Evolutionary conservation across 345 rosid genomes (phyloP).

Genomic region (Camelina laxa): DNA sequence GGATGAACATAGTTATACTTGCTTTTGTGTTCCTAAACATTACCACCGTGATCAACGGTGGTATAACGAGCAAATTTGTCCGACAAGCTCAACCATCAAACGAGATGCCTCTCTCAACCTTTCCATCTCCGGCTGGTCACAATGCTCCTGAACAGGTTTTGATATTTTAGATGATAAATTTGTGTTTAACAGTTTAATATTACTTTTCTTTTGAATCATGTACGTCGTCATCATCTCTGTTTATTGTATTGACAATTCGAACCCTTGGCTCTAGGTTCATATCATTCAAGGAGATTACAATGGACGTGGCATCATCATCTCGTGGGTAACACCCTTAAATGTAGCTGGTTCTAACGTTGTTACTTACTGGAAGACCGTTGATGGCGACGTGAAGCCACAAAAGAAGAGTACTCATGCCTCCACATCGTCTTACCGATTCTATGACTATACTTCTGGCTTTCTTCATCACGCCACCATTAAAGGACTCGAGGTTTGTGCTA

Average conservation of each 20-base stretch:
- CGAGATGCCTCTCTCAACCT: slow-evolving; percentile 41
- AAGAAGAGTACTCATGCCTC: slow-evolving; percentile 40
- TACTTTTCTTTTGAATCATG: too few species aligned
- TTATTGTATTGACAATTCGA: too few species aligned
- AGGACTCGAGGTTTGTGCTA: slow-evolving; percentile 48
- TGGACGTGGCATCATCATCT: slow-evolving; percentile 51
- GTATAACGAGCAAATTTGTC: slow-evolving; percentile 29
- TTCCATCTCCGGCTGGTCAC: slow-evolving; percentile 27
- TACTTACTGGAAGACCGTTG: slow-evolving; percentile 42
- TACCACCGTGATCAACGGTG: slow-evolving; percentile 4
- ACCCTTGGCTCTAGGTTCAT: slow-evolving; percentile 47
- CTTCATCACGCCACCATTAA: slow-evolving; percentile 55
- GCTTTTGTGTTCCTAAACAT: slow-evolving; percentile 3
- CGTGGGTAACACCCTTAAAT: slow-evolving; percentile 52
- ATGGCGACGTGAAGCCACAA: not conserved
- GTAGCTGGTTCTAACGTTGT: slow-evolving; percentile 41
- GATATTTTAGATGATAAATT: not conserved
- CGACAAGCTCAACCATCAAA: slow-evolving; percentile 31
- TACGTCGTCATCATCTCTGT: too few species aligned
- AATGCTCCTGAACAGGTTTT: slow-evolving; percentile 43
- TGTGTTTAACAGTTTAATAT: too few species aligned
- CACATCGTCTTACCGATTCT: slow-evolving; percentile 45
- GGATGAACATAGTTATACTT: not conserved
- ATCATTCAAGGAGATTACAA: slow-evolving; percentile 53
- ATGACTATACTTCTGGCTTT: slow-evolving; percentile 51